Percentiles rank a stretch among this genome's conserved stretches.
Conservation (phyloP, 352 stramenopile species). For the Chrysophaeum taylorii region DNA sequence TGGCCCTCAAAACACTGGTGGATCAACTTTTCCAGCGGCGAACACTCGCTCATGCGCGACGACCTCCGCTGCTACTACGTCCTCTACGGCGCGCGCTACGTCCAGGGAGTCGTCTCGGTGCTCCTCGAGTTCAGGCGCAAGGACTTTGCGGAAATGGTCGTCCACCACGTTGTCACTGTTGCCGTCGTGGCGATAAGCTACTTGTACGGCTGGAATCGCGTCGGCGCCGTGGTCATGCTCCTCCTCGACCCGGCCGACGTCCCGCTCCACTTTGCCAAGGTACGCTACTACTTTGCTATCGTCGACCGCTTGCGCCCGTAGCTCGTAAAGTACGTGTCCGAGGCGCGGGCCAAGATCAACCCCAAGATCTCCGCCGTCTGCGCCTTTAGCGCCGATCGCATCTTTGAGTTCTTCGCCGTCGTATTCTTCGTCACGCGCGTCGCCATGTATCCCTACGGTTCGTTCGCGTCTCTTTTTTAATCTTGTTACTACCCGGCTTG, state of each 20-base stretch:
- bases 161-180: constrained; percentile 35
- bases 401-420: constrained; percentile 39
- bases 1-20: constrained; percentile 23
- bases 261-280: constrained; percentile 36
- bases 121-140: constrained; percentile 34
- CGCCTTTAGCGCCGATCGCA: constrained; percentile 28
- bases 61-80: constrained; percentile 41
- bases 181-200: constrained; percentile 32
- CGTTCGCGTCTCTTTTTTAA: constrained; percentile 3
- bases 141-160: constrained; percentile 31
- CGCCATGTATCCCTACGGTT: constrained; percentile 34
- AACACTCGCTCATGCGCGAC: constrained; percentile 5
- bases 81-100: constrained; percentile 33
- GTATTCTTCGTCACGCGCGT: constrained; percentile 37
- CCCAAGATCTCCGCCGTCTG: neutral
- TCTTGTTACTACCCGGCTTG: neutral
- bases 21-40: constrained; percentile 7
- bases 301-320: no score
- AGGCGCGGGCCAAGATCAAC: constrained; percentile 18
- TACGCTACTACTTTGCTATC: no score
- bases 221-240: constrained; percentile 40
- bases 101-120: constrained; percentile 31
- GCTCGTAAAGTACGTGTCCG: constrained; percentile 33
- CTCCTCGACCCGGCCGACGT: constrained; percentile 39
- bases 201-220: constrained; percentile 24